Evolutionary conservation across 345 rosid genomes (phyloP).

Genomic region (Brassica carinata): DNA sequence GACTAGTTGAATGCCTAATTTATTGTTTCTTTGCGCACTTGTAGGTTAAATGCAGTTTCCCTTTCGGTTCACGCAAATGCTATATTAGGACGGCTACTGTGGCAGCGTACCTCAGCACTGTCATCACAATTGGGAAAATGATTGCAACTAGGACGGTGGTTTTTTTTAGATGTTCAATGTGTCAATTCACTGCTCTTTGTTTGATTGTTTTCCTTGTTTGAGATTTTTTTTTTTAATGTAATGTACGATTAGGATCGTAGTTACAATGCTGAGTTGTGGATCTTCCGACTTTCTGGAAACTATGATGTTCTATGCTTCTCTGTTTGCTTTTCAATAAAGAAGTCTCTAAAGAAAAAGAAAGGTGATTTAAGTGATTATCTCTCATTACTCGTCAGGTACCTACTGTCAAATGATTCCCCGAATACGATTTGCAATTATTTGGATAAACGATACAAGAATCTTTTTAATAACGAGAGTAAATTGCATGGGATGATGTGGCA

Average conservation of each 20-base stretch:
- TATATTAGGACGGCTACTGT: slow-evolving; percentile 68
- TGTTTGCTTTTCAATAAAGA: not conserved
- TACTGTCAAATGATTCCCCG: not conserved
- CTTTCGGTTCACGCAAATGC: slow-evolving; percentile 76
- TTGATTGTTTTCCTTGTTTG: slow-evolving; percentile 6
- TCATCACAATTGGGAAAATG: slow-evolving; percentile 43
- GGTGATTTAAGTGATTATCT: not conserved
- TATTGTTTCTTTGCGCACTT: slow-evolving; percentile 28
- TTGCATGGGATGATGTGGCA: not conserved
- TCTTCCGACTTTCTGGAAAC: not conserved
- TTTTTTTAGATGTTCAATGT: slow-evolving; percentile 22
- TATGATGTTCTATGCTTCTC: not conserved
- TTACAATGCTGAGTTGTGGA: not conserved
- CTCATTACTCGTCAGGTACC: not conserved
- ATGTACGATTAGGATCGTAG: slow-evolving; percentile 17
- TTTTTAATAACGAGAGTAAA: not conserved
- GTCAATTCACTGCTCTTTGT: slow-evolving; percentile 1
- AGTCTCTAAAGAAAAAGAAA: not conserved
- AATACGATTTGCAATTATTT: not conserved
- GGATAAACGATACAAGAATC: not conserved
- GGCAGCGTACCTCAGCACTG: slow-evolving; percentile 66
- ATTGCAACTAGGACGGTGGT: slow-evolving; percentile 11
- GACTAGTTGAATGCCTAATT: slow-evolving; percentile 16
- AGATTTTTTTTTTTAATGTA: not conserved
- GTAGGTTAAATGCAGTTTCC: slow-evolving; percentile 78